Evolutionary conservation across 2,329 filamentous ascomycete species (phyloP).

Genomic region (Cytospora piceae): DNA sequence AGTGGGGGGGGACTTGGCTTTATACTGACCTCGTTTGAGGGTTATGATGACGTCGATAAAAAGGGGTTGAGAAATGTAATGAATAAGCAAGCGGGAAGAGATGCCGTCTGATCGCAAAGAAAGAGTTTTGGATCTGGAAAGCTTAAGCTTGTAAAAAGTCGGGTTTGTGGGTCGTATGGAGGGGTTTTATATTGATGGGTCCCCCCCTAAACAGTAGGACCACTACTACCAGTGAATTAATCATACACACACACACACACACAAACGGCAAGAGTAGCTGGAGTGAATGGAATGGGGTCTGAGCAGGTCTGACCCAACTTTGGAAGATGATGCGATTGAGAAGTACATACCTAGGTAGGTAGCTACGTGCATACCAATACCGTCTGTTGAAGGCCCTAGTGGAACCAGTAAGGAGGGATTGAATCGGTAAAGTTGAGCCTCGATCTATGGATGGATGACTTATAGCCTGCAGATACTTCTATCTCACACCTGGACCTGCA

Average conservation of each 20-base stretch:
- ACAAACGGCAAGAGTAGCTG: conserved; percentile 9
- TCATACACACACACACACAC: background rate
- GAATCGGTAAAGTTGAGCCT: conserved; percentile 27
- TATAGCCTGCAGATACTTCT: conserved; percentile 15
- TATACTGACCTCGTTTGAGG: conserved; percentile 24
- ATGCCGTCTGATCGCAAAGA: conserved; percentile 11
- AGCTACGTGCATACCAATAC: conserved; percentile 11
- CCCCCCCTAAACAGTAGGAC: conserved; percentile 5
- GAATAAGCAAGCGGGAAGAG: conserved; percentile 13
- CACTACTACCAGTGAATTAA: background rate
- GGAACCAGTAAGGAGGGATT: conserved; percentile 14
- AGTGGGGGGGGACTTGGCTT: conserved; percentile 19
- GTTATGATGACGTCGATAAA: conserved; percentile 21
- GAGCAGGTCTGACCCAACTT: conserved; percentile 2
- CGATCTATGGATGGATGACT: conserved; percentile 23
- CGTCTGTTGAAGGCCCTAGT: background rate
- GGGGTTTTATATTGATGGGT: conserved; percentile 25
- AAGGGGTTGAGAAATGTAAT: conserved; percentile 2
- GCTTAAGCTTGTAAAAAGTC: conserved; percentile 1
- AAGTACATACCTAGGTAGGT: background rate
- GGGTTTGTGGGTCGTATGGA: conserved; percentile 28
- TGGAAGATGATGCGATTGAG: conserved; percentile 17
- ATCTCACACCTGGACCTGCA: conserved; percentile 17
- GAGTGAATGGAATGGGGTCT: conserved; percentile 14
- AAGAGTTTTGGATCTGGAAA: conserved; percentile 11